phyloP scores from a whole-genome alignment of 225 moss, liverwort and hornwort genomes.

The Marchantia paleacea region DNA sequence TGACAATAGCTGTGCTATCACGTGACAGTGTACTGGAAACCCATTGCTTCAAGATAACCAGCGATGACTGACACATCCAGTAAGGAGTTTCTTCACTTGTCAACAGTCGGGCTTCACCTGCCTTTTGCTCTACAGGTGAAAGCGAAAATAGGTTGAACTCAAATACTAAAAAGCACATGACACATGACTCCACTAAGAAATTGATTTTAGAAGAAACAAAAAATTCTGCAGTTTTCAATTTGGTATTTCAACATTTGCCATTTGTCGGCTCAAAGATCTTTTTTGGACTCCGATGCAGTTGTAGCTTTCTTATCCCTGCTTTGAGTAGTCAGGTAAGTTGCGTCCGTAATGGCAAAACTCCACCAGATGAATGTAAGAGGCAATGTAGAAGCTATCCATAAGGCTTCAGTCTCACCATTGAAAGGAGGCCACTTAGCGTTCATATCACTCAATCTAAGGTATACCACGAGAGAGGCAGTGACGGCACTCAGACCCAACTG shows the following conservation, averaged over 20 bases:
- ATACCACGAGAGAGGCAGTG: slow-evolving; percentile 21
- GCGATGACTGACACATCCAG: too few species aligned
- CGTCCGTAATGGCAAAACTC: slow-evolving; percentile 34
- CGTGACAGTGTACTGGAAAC: too few species aligned
- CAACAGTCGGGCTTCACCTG: too few species aligned
- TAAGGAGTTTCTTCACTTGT: too few species aligned
- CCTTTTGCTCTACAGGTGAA: too few species aligned
- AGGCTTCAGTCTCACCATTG: slow-evolving; percentile 19
- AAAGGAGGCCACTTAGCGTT: slow-evolving; percentile 19
- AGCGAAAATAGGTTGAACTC: too few species aligned
- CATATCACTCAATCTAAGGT: slow-evolving; percentile 32
- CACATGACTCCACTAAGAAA: too few species aligned
- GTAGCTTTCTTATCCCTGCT: neutral
- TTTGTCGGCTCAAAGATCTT: slow-evolving; percentile 5
- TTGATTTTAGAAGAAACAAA: too few species aligned
- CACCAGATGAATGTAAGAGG: slow-evolving; percentile 32
- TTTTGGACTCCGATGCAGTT: slow-evolving; percentile 22
- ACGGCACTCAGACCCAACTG: slow-evolving; percentile 12
- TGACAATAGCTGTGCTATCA: too few species aligned
- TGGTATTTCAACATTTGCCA: neutral
- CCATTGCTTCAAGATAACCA: too few species aligned
- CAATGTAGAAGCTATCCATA: slow-evolving; percentile 30
- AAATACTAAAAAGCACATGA: too few species aligned
- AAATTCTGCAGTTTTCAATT: too few species aligned
- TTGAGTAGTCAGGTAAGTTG: slow-evolving; percentile 12